Evolutionary conservation across 2,329 filamentous ascomycete species (phyloP).

Genomic region (Talaromyces amestolkiae): DNA sequence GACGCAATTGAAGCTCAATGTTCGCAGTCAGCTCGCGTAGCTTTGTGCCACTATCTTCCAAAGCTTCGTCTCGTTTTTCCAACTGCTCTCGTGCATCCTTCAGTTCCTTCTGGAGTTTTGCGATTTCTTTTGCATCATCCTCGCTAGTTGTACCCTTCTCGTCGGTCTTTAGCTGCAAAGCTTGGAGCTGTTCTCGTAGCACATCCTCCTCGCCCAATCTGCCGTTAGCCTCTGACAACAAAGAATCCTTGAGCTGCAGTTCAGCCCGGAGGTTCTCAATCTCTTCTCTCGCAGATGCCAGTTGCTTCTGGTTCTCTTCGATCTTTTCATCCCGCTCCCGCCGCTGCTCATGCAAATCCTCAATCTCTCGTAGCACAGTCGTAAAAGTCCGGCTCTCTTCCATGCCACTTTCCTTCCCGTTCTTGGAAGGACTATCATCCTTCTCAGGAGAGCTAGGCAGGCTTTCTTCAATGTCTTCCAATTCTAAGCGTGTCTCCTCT

Average conservation of each 20-base stretch:
- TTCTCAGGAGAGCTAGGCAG: slow-evolving; percentile 27
- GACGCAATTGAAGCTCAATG: slow-evolving; percentile 35
- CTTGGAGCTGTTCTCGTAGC: slow-evolving; percentile 32
- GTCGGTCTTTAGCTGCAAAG: slow-evolving; percentile 29
- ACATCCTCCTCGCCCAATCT: slow-evolving; percentile 25
- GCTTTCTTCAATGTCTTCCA: slow-evolving; percentile 40
- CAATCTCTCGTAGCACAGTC: slow-evolving; percentile 32
- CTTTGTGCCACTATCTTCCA: slow-evolving; percentile 34
- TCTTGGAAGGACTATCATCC: slow-evolving; percentile 29
- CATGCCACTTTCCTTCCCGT: slow-evolving; percentile 25
- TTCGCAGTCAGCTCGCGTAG: slow-evolving; percentile 33
- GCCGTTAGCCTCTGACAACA: slow-evolving; percentile 30
- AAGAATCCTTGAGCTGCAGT: slow-evolving; percentile 32
- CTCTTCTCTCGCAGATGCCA: slow-evolving; percentile 38
- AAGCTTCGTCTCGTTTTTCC: slow-evolving; percentile 33
- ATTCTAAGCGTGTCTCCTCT: slow-evolving; percentile 36
- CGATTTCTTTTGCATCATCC: slow-evolving; percentile 33
- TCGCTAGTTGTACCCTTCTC: slow-evolving; percentile 24
- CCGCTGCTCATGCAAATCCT: slow-evolving; percentile 32
- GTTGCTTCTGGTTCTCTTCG: slow-evolving; percentile 30
- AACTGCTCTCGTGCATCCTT: slow-evolving; percentile 34
- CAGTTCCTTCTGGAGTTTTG: slow-evolving; percentile 34
- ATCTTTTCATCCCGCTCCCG: slow-evolving; percentile 37
- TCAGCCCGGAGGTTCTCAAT: slow-evolving; percentile 40
- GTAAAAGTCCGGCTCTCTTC: slow-evolving; percentile 22